Percentiles rank a stretch among this genome's conserved stretches.
Conservation (phyloP, 2,329 filamentous ascomycete genomes). For the Pezizomycotina sp. region DNA sequence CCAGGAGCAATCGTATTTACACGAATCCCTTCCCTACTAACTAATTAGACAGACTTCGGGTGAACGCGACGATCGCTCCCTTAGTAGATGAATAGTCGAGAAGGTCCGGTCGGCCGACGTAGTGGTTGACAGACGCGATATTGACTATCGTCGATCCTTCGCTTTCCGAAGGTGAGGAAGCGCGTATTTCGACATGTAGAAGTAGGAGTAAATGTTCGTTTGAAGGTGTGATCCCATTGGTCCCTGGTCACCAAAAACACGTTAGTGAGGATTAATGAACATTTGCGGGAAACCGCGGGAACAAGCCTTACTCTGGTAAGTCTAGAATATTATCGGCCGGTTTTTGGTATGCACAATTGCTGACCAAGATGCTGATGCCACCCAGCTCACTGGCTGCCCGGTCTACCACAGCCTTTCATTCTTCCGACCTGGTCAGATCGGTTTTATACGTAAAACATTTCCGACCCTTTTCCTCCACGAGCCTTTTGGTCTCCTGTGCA, state of each 20-base stretch:
- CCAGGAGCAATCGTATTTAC: constrained; percentile 65
- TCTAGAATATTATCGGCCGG: constrained; percentile 56
- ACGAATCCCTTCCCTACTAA: constrained; percentile 54
- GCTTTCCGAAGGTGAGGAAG: constrained; percentile 57
- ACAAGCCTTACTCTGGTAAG: constrained; percentile 43
- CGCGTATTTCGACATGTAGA: constrained; percentile 62
- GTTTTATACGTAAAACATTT: constrained; percentile 48
- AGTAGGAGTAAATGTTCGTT: constrained; percentile 73
- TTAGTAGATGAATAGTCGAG: constrained; percentile 71
- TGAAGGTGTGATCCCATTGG: constrained; percentile 64
- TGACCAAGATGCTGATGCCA: constrained; percentile 54
- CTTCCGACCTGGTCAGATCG: constrained; percentile 48
- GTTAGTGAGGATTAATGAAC: not conserved
- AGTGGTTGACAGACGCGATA: constrained; percentile 69
- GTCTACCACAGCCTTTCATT: constrained; percentile 54
- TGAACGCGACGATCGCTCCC: constrained; percentile 65
- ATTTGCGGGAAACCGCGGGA: not conserved
- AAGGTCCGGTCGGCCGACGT: constrained; percentile 62
- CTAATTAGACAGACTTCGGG: constrained; percentile 60
- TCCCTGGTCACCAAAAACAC: constrained; percentile 35
- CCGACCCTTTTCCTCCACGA: constrained; percentile 49
- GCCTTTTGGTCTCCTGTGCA: constrained; percentile 54
- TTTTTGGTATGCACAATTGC: constrained; percentile 63
- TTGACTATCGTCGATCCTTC: constrained; percentile 72
- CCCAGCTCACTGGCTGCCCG: constrained; percentile 49